Evolutionary conservation across 495 filamentous ascomycete genomes (phyloP), one percentile per base, ranked within the genome.

Genomic region (Penicillium cosmopolitanum): DNA sequence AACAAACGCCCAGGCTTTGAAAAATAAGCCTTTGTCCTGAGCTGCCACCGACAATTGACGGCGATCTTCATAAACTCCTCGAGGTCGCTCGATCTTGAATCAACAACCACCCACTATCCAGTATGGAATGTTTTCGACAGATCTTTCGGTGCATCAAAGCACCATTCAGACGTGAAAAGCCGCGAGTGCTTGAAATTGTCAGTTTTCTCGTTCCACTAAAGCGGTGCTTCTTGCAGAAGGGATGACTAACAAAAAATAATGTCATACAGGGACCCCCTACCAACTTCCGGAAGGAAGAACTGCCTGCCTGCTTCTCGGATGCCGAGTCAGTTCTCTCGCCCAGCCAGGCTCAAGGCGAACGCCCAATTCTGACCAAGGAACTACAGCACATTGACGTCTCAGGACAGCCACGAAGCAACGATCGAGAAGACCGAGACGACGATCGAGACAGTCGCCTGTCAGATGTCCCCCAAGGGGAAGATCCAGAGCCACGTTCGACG

Each of bases 241-340:
- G 6, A 36, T 18, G 7, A 43, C 56, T 68, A 33, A 67, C 36
- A 42, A 52, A 2, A 1, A 33, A 40, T 50, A 31, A 7, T 33
- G 18, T 46, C 6, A 47, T 23, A 34, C 54, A 80, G 78, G 75
- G 77, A 12, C 74, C 69, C 46, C 78, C 78, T 12, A 80, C 73
- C 21, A 70, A 80, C 50, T 80, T 80, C 56, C 68, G 78, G 42
- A 79, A 77, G 61, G 78, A 80, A 68, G 73, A 79, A 51, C 43
- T 74, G 50, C 73, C 76, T 33, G 62, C 72, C 5, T 77, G 68
- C 53, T 75, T 78, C 62, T 66, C 66, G 28, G 78, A 78, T 66
- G 76, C 74, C 60, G 78, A 79, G 78, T 80, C 61, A 72, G 77
- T 77, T 34, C 25, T 66, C 48, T 61, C 60, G 58, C 64, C 60